Percentiles rank a stretch among this genome's conserved stretches.
These are phyloP conservation scores for Ustilago sp. DNA, from an alignment of 1,284 basidiomycete genomes.

Conservation along the genomic window DNA sequence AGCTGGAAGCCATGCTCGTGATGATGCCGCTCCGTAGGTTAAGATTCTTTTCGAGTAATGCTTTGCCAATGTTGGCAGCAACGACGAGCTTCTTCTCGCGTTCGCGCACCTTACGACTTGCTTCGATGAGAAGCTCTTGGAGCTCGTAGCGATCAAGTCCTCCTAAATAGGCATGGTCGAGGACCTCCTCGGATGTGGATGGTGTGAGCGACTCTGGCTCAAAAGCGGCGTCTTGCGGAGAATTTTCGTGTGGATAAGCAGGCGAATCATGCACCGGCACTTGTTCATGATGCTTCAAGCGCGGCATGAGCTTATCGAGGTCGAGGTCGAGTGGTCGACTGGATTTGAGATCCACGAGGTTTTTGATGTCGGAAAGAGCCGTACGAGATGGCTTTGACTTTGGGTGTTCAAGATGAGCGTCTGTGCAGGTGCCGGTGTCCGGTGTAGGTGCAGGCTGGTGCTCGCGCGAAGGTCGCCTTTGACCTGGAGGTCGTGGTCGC, in stretches of 20 bases:
- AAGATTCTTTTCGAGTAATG: slow-evolving; percentile 63
- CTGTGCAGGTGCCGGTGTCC: not conserved
- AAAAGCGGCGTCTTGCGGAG: not conserved
- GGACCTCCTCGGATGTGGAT: slow-evolving; percentile 9
- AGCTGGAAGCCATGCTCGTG: slow-evolving; percentile 45
- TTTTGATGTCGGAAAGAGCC: slow-evolving; percentile 21
- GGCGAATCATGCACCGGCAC: not conserved
- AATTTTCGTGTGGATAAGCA: not conserved
- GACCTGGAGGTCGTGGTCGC: slow-evolving; percentile 17
- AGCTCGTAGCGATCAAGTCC: slow-evolving; percentile 57
- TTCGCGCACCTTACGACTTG: slow-evolving; percentile 58
- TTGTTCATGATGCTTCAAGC: not conserved
- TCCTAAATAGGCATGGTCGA: slow-evolving; percentile 52
- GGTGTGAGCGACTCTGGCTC: slow-evolving; percentile 8
- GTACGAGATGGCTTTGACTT: not conserved
- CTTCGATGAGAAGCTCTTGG: slow-evolving; percentile 55
- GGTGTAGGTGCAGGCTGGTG: slow-evolving; percentile 9
- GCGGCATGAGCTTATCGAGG: not conserved
- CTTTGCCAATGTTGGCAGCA: slow-evolving; percentile 62
- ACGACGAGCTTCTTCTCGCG: slow-evolving; percentile 60
- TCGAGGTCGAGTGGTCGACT: not conserved
- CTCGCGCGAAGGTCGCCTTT: slow-evolving; percentile 1
- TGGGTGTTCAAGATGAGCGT: not conserved
- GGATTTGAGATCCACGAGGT: not conserved
- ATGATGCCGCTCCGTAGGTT: slow-evolving; percentile 55